Evolutionary conservation across 306 rosid species (phyloP), one percentile per base, ranked within the genome.

Genomic region (Myrica gale): DNA sequence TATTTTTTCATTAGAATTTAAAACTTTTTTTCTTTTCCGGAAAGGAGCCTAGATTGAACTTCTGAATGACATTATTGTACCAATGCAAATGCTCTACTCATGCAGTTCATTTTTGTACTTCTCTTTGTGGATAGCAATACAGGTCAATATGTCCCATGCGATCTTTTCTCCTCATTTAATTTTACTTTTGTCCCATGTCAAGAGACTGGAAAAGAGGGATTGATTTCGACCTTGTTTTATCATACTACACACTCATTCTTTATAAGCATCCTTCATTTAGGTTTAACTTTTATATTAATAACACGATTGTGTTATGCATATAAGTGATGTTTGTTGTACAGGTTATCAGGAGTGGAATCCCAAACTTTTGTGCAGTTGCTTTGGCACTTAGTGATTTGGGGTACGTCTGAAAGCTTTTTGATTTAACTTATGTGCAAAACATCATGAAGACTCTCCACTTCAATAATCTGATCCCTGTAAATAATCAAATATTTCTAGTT

Each of bases 271-370:
- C 76, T 70, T 69, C 52, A 13, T 48, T 70, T 60, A 19, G 32
- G 42, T 76, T 9, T 17, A 7, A 42, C 11, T 69, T 39, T 13
- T 60, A 39, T 71, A n/a, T 47, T 17, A 37, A 56, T 66, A 62
- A 45, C 17, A 62, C 37, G 57, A 78, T 54, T 26, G 52, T 76
- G 56, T 72, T 54, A 13, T 48, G 21, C 72, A 55, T 84, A 68
- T 41, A 63, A 68, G 32, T 80, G 37, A 55, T 43, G 21, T 76
- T 56, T 71, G 16, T 76, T 77, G 78, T 88, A 54, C 87, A 93
- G 97, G 98, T 93, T 82, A 86, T 90, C 77, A 87, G 97, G 87
- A 93, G 98, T 79, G 98, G 98, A 82, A 69, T 93, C 62, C 97
- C 98, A 10, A 93, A 91, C 88, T 93, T 91, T 57, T 93, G 94